Evolutionary conservation across 257 asterid species (phyloP).

Genomic region (Solanum verrucosum): DNA sequence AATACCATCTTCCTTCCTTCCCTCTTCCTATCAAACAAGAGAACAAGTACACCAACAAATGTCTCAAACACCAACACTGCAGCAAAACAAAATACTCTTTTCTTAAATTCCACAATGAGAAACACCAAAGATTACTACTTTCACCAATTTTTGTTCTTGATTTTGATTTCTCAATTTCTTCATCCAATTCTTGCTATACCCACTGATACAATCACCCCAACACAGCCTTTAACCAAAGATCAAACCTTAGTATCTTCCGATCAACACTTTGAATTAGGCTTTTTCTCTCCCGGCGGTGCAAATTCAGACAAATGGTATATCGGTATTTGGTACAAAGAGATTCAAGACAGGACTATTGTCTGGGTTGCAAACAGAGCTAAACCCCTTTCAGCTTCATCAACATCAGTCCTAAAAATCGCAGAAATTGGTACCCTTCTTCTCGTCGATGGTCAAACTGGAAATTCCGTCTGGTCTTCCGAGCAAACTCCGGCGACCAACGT

Average conservation of each 20-base stretch:
- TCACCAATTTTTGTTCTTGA: neutral
- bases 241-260: slow-evolving; percentile 15
- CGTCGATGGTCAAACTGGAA: slow-evolving; percentile 22
- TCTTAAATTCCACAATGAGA: slow-evolving; percentile 6
- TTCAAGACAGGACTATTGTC: slow-evolving; percentile 26
- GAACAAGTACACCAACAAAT: neutral
- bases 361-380: slow-evolving; percentile 85
- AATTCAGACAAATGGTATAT: slow-evolving; percentile 27
- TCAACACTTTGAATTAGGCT: slow-evolving; percentile 23
- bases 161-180: neutral
- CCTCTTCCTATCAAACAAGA: neutral
- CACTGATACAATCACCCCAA: slow-evolving; percentile 14
- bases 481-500: slow-evolving; percentile 10
- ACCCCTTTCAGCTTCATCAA: slow-evolving; percentile 48
- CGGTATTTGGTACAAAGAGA: slow-evolving; percentile 30
- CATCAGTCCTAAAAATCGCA: slow-evolving; percentile 27
- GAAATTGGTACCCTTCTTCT: slow-evolving; percentile 41
- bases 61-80: slow-evolving; percentile 2
- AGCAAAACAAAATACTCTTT: neutral
- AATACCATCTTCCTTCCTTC: neutral
- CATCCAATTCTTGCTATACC: neutral
- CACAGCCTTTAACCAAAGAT: slow-evolving; percentile 9
- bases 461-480: slow-evolving; percentile 46
- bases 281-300: slow-evolving; percentile 10
- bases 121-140: neutral